Evolutionary conservation across 495 filamentous ascomycete species (phyloP).

Genomic region (Aspergillus haitiensis): DNA sequence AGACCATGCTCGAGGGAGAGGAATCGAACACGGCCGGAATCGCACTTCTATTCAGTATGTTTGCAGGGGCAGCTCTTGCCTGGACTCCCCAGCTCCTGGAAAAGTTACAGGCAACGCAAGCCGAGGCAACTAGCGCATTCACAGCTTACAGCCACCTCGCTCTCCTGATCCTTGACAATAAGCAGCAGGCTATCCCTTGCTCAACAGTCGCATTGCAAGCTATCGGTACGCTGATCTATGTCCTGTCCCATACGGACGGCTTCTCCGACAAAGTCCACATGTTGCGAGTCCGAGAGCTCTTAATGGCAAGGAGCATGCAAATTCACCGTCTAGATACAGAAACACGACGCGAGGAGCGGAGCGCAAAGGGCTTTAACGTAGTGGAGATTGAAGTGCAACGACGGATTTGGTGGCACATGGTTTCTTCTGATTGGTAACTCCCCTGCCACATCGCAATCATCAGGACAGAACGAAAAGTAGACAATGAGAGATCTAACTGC

Average conservation of each 20-base stretch:
- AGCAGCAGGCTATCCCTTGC: no score
- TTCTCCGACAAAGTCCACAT: no score
- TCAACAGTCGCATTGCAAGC: no score
- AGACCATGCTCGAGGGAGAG: constrained; percentile 23
- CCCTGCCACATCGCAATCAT: neutral
- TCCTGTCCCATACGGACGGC: no score
- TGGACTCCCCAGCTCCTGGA: constrained; percentile 27
- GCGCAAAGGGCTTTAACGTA: constrained; percentile 26
- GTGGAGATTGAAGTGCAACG: constrained; percentile 36
- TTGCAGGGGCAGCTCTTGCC: constrained; percentile 26
- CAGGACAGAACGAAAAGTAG: neutral
- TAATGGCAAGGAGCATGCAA: constrained; percentile 29
- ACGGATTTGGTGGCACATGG: constrained; percentile 37
- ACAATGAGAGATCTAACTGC: constrained; percentile 7
- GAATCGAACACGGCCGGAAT: constrained; percentile 17
- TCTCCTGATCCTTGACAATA: constrained; percentile 27
- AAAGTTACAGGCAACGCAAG: constrained; percentile 24
- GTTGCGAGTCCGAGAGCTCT: no score
- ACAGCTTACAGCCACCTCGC: constrained; percentile 24
- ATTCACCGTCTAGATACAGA: constrained; percentile 32
- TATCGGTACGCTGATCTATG: no score
- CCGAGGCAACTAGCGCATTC: constrained; percentile 26
- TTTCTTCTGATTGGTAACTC: constrained; percentile 35
- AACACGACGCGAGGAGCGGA: constrained; percentile 26
- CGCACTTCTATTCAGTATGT: constrained; percentile 30